Evolutionary conservation across 2,329 filamentous ascomycete genomes (phyloP).

Genomic region (Talaromyces marneffei): DNA sequence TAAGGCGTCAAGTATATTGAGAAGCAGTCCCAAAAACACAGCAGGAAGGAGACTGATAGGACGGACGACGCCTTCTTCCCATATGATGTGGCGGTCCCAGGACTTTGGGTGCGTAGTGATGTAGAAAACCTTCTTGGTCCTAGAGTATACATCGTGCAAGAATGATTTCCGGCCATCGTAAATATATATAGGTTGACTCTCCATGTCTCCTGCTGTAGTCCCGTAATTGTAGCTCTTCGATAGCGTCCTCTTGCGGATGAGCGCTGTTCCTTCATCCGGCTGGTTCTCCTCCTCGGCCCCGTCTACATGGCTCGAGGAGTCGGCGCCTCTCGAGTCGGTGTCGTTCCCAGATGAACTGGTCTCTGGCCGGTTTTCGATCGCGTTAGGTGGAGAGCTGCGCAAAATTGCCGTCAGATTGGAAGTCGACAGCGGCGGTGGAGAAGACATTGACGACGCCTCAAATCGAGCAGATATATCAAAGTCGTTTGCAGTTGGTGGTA

Average conservation of each 20-base stretch:
- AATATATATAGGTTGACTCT: slow-evolving; percentile 22
- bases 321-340: not conserved
- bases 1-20: slow-evolving; percentile 90
- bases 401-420: slow-evolving; percentile 49
- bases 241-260: slow-evolving; percentile 27
- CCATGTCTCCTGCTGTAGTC: slow-evolving; percentile 24
- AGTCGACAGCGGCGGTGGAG: slow-evolving; percentile 22
- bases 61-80: slow-evolving; percentile 57
- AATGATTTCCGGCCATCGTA: slow-evolving; percentile 5
- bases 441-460: slow-evolving; percentile 1
- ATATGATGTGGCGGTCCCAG: slow-evolving; percentile 65
- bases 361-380: slow-evolving; percentile 15
- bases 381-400: slow-evolving; percentile 33
- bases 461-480: not conserved
- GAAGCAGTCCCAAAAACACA: slow-evolving; percentile 77
- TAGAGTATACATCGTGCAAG: slow-evolving; percentile 17
- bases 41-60: slow-evolving; percentile 72
- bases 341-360: slow-evolving; percentile 20
- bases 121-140: slow-evolving; percentile 22
- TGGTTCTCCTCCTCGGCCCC: slow-evolving; percentile 21
- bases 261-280: slow-evolving; percentile 32
- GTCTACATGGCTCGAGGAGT: slow-evolving; percentile 14
- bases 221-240: slow-evolving; percentile 30
- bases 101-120: slow-evolving; percentile 54
- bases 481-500: not conserved